Percentiles rank a stretch among this genome's conserved stretches.
Conservation (phyloP, 129 eudicot species). For the Artemisia tridentata region DNA sequence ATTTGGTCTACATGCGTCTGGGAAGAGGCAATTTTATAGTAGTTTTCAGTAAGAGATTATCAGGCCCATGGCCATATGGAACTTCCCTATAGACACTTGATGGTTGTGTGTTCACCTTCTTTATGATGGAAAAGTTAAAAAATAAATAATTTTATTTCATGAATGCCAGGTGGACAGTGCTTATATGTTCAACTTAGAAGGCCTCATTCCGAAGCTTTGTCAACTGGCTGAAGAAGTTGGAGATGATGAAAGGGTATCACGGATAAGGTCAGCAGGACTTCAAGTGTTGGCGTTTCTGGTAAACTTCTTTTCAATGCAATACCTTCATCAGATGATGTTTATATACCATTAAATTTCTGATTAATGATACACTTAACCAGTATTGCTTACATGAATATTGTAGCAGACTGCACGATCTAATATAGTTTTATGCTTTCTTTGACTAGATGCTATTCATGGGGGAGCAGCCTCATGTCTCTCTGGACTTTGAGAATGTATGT, state of each 20-base stretch:
- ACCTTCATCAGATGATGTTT: constrained; percentile 12
- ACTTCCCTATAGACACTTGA: background rate
- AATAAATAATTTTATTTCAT: background rate
- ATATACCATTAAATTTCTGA: constrained; percentile 10
- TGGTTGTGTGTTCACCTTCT: background rate
- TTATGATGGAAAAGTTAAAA: background rate
- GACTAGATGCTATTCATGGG: constrained; percentile 67
- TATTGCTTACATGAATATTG: background rate
- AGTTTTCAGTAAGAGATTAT: background rate
- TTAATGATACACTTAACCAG: background rate
- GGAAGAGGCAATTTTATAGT: background rate
- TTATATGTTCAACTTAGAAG: constrained; percentile 79
- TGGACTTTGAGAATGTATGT: constrained; percentile 75
- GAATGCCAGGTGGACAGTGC: constrained; percentile 58
- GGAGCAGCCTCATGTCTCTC: constrained; percentile 66
- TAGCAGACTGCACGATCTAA: constrained; percentile 5
- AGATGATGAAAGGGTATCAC: constrained; percentile 59
- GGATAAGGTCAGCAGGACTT: constrained; percentile 72
- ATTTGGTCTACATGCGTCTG: too few relatives aligned
- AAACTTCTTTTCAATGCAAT: constrained; percentile 10
- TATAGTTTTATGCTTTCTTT: constrained; percentile 14
- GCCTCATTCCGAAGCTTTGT: constrained; percentile 74
- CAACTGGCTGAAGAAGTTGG: constrained; percentile 78
- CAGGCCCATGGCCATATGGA: background rate
- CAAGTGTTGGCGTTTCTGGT: constrained; percentile 73